Conservation (phyloP, 2,329 filamentous ascomycete genomes). For the Alternaria sp. region DNA sequence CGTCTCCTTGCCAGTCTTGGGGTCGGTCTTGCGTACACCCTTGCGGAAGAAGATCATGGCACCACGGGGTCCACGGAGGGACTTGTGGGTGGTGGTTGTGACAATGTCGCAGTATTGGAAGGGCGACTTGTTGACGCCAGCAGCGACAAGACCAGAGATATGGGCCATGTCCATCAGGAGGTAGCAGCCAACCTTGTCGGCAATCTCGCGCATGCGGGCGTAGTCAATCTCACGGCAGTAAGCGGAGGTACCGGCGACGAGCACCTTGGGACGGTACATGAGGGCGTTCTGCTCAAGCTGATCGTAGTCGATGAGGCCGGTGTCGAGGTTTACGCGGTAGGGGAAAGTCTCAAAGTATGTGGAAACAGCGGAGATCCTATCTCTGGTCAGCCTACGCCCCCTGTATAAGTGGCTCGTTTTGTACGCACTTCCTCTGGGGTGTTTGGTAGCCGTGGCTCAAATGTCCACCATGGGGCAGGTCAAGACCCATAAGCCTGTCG, state of each 20-base stretch:
- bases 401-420: not conserved
- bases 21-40: constrained; percentile 82
- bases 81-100: constrained; percentile 98
- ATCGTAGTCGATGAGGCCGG: constrained; percentile 94
- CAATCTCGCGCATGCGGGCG: constrained; percentile 86
- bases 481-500: constrained; percentile 95
- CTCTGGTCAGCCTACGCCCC: constrained; percentile 21
- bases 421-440: constrained; percentile 81
- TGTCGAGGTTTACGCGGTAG: constrained; percentile 89
- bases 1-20: constrained; percentile 85
- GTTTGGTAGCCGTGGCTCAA: constrained; percentile 98
- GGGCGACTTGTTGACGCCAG: constrained; percentile 88
- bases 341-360: constrained; percentile 99
- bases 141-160: constrained; percentile 92
- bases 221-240: constrained; percentile 98
- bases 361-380: constrained; percentile 91
- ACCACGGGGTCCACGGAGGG: constrained; percentile 89
- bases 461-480: constrained; percentile 93
- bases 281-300: constrained; percentile 86
- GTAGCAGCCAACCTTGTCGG: constrained; percentile 91
- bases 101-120: constrained; percentile 93
- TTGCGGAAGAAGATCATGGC: constrained; percentile 99
- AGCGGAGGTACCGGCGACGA: constrained; percentile 92
- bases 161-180: constrained; percentile 97
- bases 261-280: constrained; percentile 93